These are phyloP conservation scores for Heliamphora exappendiculata DNA, from an alignment of 148 eudicot species.

Conservation along the genomic window DNA sequence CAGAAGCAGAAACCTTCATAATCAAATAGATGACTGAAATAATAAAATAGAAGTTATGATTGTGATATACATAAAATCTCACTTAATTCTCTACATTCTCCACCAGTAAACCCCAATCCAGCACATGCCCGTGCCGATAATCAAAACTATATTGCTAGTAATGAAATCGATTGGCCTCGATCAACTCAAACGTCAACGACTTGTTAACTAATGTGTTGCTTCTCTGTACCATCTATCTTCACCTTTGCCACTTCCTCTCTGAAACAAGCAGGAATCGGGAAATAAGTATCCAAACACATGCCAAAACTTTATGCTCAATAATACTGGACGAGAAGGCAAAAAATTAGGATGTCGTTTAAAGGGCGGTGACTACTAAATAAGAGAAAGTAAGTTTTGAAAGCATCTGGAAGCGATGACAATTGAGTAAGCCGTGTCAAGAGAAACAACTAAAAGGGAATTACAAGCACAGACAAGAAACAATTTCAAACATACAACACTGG, in stretches of 20 bases:
- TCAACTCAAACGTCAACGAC: neutral
- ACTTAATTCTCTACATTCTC: neutral
- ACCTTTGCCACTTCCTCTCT: conserved; percentile 36
- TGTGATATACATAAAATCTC: conserved; percentile 4
- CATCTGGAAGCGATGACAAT: neutral
- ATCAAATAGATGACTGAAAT: neutral
- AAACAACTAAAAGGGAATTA: too few relatives aligned
- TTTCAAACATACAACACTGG: too few relatives aligned
- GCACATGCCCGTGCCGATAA: neutral
- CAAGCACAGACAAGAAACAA: too few relatives aligned
- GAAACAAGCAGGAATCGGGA: conserved; percentile 18
- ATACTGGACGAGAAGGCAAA: neutral
- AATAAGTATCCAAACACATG: neutral
- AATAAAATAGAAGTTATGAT: neutral
- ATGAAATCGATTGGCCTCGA: neutral
- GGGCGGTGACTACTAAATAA: neutral
- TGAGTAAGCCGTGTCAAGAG: too few relatives aligned
- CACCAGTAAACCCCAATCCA: conserved; percentile 3
- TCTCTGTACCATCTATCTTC: neutral
- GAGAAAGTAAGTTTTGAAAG: neutral
- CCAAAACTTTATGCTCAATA: neutral
- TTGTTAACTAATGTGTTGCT: neutral
- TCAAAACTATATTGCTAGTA: neutral
- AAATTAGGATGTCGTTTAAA: neutral
- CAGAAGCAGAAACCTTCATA: neutral